Conservation (phyloP, 306 rosid genomes). For the Prunus persica region Prunus_persica_NCBIv2 NC_034009.1:41376001-41376500, state of each 20-base stretch:
- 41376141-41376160: too few species aligned
- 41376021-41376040: neutral
- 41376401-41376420: slow-evolving; percentile 59
- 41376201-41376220: neutral
- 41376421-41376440: slow-evolving; percentile 35
- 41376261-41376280: neutral
- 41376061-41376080: neutral
- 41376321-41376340: neutral
- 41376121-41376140: neutral
- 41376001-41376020: slow-evolving; percentile 32
- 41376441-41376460: slow-evolving; percentile 67
- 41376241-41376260: neutral
- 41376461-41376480: slow-evolving; percentile 81
- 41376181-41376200: slow-evolving; percentile 35
- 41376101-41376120: slow-evolving; percentile 6
- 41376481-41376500: slow-evolving; percentile 79
- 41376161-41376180: slow-evolving; percentile 8
- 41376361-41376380: slow-evolving; percentile 88
- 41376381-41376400: slow-evolving; percentile 80
- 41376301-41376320: neutral
- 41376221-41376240: slow-evolving; percentile 2
- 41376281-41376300: slow-evolving; percentile 1
- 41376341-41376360: neutral
- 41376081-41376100: slow-evolving; percentile 3
- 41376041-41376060: neutral